phyloP scores from a whole-genome alignment of 2,329 filamentous ascomycete genomes.

The Stagonosporopsis tanaceti region DNA sequence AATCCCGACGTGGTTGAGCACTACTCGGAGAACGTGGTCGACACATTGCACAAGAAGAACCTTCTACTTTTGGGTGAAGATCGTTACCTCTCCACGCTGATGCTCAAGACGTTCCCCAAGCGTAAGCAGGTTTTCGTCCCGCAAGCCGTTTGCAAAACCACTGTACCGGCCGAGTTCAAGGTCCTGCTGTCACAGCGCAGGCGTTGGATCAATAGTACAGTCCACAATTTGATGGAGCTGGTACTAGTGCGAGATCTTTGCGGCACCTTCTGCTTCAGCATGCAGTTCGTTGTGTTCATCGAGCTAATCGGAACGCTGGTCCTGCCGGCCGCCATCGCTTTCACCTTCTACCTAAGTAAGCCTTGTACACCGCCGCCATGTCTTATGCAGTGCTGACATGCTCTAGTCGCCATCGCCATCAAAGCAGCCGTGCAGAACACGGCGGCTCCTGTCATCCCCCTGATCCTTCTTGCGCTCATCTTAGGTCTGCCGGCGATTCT shows the following conservation, averaged over 20 bases:
- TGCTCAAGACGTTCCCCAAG: constrained; percentile 99
- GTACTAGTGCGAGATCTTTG: constrained; percentile 94
- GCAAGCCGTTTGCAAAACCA: constrained; percentile 98
- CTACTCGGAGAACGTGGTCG: constrained; percentile 98
- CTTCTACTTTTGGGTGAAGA: constrained; percentile 90
- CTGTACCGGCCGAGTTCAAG: constrained; percentile 90
- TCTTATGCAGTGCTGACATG: constrained; percentile 35
- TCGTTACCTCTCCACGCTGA: constrained; percentile 93
- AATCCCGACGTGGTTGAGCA: constrained; percentile 99
- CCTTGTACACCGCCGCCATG: constrained; percentile 34
- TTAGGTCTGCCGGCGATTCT: constrained; percentile 91
- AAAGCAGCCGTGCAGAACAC: constrained; percentile 65
- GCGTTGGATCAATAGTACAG: constrained; percentile 98
- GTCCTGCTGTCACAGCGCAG: constrained; percentile 93
- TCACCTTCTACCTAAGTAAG: constrained; percentile 95
- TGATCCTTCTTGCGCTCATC: constrained; percentile 88
- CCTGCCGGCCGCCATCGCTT: constrained; percentile 92
- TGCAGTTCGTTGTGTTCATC: constrained; percentile 98
- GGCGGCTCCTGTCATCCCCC: constrained; percentile 81
- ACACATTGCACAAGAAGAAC: constrained; percentile 98
- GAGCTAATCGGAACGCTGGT: constrained; percentile 95
- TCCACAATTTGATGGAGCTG: constrained; percentile 98
- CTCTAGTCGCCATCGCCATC: constrained; percentile 82
- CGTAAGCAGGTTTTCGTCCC: constrained; percentile 98
- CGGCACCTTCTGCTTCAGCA: constrained; percentile 99